Percentiles rank a stretch among this genome's conserved stretches.
These are phyloP conservation scores for Chimonanthus praecox DNA, from an alignment of 164 flowering plant species.

Conservation along the genomic window DNA sequence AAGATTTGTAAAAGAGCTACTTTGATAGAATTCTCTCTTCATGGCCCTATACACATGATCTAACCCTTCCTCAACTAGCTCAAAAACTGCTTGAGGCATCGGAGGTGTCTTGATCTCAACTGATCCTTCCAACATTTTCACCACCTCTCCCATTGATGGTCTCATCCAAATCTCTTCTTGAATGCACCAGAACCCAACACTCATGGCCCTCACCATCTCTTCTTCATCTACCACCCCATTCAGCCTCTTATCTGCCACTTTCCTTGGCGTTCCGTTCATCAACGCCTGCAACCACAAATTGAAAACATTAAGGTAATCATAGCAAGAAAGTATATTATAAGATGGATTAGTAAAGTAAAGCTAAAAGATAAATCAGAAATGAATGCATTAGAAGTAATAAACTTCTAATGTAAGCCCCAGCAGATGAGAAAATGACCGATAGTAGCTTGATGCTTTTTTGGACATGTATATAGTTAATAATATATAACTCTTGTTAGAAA, in stretches of 20 bases:
- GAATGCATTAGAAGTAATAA: too few relatives aligned
- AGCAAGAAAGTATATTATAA: not conserved
- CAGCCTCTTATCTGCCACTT: conserved; percentile 43
- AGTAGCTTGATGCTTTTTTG: too few relatives aligned
- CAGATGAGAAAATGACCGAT: too few relatives aligned
- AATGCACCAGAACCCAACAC: conserved; percentile 91
- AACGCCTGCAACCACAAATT: conserved; percentile 40
- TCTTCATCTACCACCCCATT: conserved; percentile 60
- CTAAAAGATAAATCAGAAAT: too few relatives aligned
- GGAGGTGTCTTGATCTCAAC: conserved; percentile 56
- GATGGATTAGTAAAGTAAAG: not conserved
- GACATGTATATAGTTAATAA: too few relatives aligned
- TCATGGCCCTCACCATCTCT: conserved; percentile 57
- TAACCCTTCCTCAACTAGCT: conserved; percentile 74
- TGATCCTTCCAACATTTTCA: conserved; percentile 88
- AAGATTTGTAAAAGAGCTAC: conserved; percentile 15
- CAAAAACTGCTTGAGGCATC: conserved; percentile 80
- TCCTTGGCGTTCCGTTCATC: conserved; percentile 46
- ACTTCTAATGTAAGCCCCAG: too few relatives aligned
- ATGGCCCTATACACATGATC: conserved; percentile 81
- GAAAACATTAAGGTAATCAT: not conserved
- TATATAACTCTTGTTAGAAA: too few relatives aligned
- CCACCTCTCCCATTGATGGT: conserved; percentile 93
- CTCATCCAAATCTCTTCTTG: conserved; percentile 76
- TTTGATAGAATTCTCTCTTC: conserved; percentile 34